phyloP scores from a whole-genome alignment of 106 monocot species.

The Gastrodia elata region DNA sequence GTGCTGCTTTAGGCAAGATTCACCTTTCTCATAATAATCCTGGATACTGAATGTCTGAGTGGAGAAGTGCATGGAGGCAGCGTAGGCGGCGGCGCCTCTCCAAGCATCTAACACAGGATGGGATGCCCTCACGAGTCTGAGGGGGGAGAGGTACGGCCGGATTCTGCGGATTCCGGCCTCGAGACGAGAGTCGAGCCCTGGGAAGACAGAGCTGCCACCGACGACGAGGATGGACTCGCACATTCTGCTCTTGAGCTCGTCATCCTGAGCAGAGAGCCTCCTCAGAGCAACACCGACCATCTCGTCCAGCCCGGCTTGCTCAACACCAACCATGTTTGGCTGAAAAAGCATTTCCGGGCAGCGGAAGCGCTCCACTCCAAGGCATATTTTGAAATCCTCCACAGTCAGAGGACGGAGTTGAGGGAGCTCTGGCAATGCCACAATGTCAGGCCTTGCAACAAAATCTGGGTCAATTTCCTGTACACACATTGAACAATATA shows the following conservation, averaged over 20 bases:
- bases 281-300: constrained; percentile 55
- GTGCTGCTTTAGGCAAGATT: constrained; percentile 44
- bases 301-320: constrained; percentile 87
- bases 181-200: constrained; percentile 53
- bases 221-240: constrained; percentile 66
- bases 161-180: constrained; percentile 59
- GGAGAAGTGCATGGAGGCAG: constrained; percentile 33
- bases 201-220: constrained; percentile 69
- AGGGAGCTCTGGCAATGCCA: constrained; percentile 22
- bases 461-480: constrained; percentile 90
- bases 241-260: constrained; percentile 34
- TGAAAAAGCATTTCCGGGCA: constrained; percentile 88
- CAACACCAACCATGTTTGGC: constrained; percentile 74
- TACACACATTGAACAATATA: too few relatives aligned
- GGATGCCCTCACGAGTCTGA: constrained; percentile 44
- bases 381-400: constrained; percentile 61
- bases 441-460: constrained; percentile 29
- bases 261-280: constrained; percentile 30
- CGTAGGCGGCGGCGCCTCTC: constrained; percentile 77
- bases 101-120: constrained; percentile 83
- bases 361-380: constrained; percentile 76
- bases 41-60: constrained; percentile 60
- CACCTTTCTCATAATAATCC: constrained; percentile 89
- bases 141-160: constrained; percentile 66
- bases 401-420: constrained; percentile 33